phyloP scores from a whole-genome alignment of 352 stramenopile species.

The Pythium myriotylum region DNA sequence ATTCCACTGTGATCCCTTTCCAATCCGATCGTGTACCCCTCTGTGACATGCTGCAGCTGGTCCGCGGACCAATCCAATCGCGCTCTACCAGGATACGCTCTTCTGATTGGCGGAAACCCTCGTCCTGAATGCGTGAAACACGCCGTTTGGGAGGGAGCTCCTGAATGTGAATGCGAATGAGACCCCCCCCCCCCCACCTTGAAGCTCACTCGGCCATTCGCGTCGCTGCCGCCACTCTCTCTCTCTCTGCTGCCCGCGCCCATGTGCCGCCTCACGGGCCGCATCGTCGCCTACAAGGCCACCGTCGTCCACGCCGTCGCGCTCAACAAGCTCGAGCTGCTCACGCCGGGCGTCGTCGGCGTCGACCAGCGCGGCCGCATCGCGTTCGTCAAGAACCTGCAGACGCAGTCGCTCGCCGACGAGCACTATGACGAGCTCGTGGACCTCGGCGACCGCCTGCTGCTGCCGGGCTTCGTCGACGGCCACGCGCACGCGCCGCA shows the following conservation, averaged over 20 bases:
- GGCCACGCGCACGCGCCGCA: slow-evolving; percentile 94
- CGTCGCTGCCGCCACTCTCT: background rate
- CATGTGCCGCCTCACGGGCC: slow-evolving; percentile 16
- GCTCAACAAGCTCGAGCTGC: slow-evolving; percentile 59
- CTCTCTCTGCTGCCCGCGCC: background rate
- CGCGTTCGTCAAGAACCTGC: slow-evolving; percentile 48
- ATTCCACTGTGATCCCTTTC: background rate
- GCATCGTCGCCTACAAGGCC: slow-evolving; percentile 70
- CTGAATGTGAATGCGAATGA: slow-evolving; percentile 14
- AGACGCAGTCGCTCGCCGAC: slow-evolving; percentile 23
- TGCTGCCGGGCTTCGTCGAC: slow-evolving; percentile 94
- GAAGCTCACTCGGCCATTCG: slow-evolving; percentile 1
- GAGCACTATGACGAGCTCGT: slow-evolving; percentile 46
- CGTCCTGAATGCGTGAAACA: background rate
- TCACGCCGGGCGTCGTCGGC: slow-evolving; percentile 68
- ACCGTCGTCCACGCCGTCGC: slow-evolving; percentile 76
- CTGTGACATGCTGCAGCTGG: background rate
- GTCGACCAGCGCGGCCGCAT: slow-evolving; percentile 47
- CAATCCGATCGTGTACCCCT: background rate
- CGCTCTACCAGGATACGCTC: background rate
- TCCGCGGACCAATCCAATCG: background rate
- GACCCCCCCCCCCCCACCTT: background rate
- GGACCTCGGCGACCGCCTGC: slow-evolving; percentile 71
- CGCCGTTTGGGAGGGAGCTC: background rate
- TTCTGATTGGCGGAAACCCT: background rate